Base-by-base conservation (phyloP, 139 green algal species). In the Micractinium conductrix region DNA sequence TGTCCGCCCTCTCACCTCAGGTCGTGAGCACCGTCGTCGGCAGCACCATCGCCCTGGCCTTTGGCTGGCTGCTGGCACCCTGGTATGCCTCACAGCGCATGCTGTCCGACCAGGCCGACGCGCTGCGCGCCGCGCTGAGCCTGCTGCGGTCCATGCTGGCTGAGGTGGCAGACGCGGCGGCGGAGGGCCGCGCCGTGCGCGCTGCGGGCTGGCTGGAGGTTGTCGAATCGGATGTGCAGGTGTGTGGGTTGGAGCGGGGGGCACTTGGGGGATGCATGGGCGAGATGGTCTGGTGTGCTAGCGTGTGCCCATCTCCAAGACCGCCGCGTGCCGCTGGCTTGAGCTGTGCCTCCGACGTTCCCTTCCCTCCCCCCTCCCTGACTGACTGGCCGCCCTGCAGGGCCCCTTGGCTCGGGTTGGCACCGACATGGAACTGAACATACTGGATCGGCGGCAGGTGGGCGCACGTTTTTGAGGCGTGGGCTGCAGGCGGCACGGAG, bases 11-110 rank as follows among this genome's bases (percentile, higher is more conserved):
- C 19, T n/a, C 22, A 28, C 60, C 26, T 37, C 71, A 78, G 71
- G 44, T 78, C 8, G 44, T 87, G 24, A 65, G 40, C 70, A 87
- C 83, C 19, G 35, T 83, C 19, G 43, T 87, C 7, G 83, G 83
- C 33, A 81, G 68, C 50, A 82, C 79, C 22, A 38, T 82, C 12
- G 55, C 83, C 72, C 69, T 83, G 7, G 19, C 76, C 10, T 53
- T 76, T 28, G 79, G 48, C 72, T 87, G 72, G 73, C 63, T 75
- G 26, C 30, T 87, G 9, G 60, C 74, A 26, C 83, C 83, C 16
- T 62, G 67, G 58, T 87, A 87, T 26, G 79, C 42, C 71, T 67
- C n/a, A 0, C 10, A 21, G 0, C 42, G 35, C 28, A 87, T 87
- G 83, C 71, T 87, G 50, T 6, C 16, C 28, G 30, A 74, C 33